Percentiles rank a stretch among this genome's conserved stretches.
These are phyloP conservation scores for Venturia oleaginea DNA, from an alignment of 2,329 filamentous ascomycete genomes.

Conservation along the genomic window DNA sequence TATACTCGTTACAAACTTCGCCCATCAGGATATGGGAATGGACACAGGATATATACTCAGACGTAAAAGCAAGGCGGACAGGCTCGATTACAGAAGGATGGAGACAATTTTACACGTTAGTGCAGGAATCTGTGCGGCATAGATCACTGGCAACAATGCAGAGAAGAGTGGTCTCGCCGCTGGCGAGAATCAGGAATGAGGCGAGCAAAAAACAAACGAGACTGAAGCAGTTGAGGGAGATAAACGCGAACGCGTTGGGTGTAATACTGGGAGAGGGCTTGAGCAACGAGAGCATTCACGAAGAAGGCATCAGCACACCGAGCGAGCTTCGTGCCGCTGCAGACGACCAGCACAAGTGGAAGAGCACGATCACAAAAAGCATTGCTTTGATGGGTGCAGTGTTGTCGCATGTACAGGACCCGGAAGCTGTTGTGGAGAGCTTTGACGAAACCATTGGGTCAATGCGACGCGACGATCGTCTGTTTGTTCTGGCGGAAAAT, in stretches of 20 bases:
- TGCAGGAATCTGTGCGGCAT: constrained; percentile 65
- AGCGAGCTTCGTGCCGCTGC: neutral
- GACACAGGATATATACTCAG: constrained; percentile 58
- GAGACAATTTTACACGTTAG: constrained; percentile 67
- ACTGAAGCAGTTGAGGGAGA: constrained; percentile 63
- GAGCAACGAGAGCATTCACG: constrained; percentile 35
- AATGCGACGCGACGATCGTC: constrained; percentile 44
- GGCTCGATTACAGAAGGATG: constrained; percentile 32
- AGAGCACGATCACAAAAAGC: constrained; percentile 67
- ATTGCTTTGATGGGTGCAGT: constrained; percentile 82
- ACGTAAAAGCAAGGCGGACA: constrained; percentile 39
- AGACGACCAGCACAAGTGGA: constrained; percentile 47
- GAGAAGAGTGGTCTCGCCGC: constrained; percentile 63
- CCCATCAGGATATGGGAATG: constrained; percentile 67
- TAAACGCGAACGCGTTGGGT: constrained; percentile 79
- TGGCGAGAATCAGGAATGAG: constrained; percentile 66
- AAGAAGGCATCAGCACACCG: constrained; percentile 7
- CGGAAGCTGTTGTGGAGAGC: constrained; percentile 46
- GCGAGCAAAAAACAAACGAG: constrained; percentile 64
- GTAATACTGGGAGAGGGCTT: constrained; percentile 81
- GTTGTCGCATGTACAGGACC: constrained; percentile 57
- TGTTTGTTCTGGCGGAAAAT: constrained; percentile 34
- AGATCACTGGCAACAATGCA: constrained; percentile 63
- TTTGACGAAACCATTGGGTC: constrained; percentile 49
- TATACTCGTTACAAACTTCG: constrained; percentile 82